Percentiles rank a stretch among this genome's conserved stretches.
Evolutionary conservation across 176 grass and related monocot species (phyloP).

Genomic region (Eleusine indica): DNA sequence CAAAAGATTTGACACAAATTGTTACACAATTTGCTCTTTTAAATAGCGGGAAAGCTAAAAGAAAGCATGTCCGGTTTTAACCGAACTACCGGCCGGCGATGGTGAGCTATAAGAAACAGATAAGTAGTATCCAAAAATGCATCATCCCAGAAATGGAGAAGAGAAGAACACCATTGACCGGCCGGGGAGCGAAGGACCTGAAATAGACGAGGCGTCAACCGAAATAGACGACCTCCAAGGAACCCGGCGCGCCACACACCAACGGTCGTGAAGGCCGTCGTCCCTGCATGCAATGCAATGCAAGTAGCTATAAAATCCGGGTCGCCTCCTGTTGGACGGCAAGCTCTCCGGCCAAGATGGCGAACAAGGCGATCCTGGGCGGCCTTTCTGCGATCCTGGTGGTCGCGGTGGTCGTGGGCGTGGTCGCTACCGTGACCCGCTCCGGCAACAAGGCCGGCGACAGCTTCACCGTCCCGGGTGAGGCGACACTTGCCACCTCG

Average conservation of each 20-base stretch:
- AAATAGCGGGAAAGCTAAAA: too few species aligned
- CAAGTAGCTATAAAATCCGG: slow-evolving; percentile 16
- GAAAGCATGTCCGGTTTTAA: background rate
- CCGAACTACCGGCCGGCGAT: background rate
- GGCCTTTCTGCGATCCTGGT: slow-evolving; percentile 57
- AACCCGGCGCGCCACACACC: slow-evolving; percentile 30
- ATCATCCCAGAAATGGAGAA: background rate
- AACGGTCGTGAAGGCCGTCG: background rate
- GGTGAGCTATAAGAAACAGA: background rate
- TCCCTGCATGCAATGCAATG: background rate
- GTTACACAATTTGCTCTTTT: too few species aligned
- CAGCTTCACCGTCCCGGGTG: slow-evolving; percentile 44
- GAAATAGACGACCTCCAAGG: background rate
- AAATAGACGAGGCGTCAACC: slow-evolving; percentile 35
- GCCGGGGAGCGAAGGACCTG: background rate
- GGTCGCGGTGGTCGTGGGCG: slow-evolving; percentile 61
- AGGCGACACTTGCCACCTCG: slow-evolving; percentile 47
- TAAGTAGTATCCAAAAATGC: background rate
- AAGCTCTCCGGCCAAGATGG: slow-evolving; percentile 50
- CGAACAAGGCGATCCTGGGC: slow-evolving; percentile 50
- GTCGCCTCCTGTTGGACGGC: background rate
- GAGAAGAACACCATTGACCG: slow-evolving; percentile 22
- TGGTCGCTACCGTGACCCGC: slow-evolving; percentile 54
- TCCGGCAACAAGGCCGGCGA: slow-evolving; percentile 46
- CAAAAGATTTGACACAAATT: too few species aligned